phyloP scores from a whole-genome alignment of 148 eudicot species.

The Polygonum maritimum region DNA sequence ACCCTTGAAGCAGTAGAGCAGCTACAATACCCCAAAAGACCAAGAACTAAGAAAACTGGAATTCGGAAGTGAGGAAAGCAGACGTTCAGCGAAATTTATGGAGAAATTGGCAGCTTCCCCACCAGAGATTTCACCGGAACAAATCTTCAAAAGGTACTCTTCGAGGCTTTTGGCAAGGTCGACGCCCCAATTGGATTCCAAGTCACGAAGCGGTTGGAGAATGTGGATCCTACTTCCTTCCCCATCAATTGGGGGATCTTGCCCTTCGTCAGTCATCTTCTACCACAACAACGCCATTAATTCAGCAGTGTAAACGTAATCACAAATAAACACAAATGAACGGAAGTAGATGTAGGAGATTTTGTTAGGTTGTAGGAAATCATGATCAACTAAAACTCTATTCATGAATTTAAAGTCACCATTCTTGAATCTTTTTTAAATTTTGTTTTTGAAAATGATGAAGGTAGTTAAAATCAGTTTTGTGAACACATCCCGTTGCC shows the following conservation, averaged over 20 bases:
- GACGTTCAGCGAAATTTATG: slow-evolving; percentile 86
- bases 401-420: no score
- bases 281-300: not conserved
- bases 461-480: no score
- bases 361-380: no score
- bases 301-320: no score
- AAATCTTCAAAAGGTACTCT: slow-evolving; percentile 71
- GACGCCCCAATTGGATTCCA: slow-evolving; percentile 76
- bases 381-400: no score
- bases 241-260: slow-evolving; percentile 16
- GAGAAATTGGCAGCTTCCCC: slow-evolving; percentile 34
- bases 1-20: slow-evolving; percentile 83
- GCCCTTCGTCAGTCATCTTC: slow-evolving; percentile 4
- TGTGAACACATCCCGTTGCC: no score
- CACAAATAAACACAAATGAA: no score
- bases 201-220: slow-evolving; percentile 72
- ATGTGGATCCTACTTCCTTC: slow-evolving; percentile 24
- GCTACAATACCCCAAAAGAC: slow-evolving; percentile 39
- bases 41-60: not conserved
- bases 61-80: not conserved
- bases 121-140: slow-evolving; percentile 64
- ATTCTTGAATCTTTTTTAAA: no score
- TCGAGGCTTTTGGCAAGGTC: slow-evolving; percentile 80
- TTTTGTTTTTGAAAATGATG: no score
- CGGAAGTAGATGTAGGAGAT: no score